Evolutionary conservation across 495 filamentous ascomycete genomes (phyloP).

Genomic region (Amniculicola lignicola): DNA sequence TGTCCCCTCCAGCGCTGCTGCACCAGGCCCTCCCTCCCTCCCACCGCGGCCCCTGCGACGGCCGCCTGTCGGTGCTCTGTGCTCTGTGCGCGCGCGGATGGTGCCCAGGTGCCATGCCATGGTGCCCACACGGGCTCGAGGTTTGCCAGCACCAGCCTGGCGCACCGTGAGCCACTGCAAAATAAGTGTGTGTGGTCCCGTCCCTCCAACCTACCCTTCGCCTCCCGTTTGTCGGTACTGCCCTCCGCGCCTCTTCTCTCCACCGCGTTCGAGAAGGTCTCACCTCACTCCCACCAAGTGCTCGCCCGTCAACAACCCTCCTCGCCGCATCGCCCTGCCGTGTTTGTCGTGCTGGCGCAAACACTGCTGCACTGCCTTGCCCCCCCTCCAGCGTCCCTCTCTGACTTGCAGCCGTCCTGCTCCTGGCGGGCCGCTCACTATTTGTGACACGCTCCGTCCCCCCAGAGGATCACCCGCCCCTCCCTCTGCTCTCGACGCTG

Average conservation of each 20-base stretch:
- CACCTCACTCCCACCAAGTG: not conserved
- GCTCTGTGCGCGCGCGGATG: not conserved
- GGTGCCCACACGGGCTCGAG: not conserved
- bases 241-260: conserved; percentile 8
- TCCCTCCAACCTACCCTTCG: conserved; percentile 21
- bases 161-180: conserved; percentile 4
- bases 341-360: no score
- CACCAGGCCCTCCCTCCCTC: no score
- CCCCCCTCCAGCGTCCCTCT: not conserved
- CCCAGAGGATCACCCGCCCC: conserved; percentile 9
- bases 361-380: conserved; percentile 25
- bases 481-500: no score
- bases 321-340: no score
- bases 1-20: no score
- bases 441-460: conserved; percentile 15
- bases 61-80: not conserved
- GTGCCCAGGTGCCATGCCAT: not conserved
- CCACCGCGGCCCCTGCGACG: not conserved
- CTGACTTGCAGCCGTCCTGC: conserved; percentile 25
- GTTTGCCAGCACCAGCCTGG: no score
- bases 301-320: not conserved
- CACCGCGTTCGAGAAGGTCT: not conserved
- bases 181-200: conserved; percentile 28
- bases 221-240: conserved; percentile 21
- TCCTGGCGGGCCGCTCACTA: conserved; percentile 1